Evolutionary conservation across 441 rosid species (phyloP), one percentile per base, ranked within the genome.

Genomic region (Populus hybrid): DNA sequence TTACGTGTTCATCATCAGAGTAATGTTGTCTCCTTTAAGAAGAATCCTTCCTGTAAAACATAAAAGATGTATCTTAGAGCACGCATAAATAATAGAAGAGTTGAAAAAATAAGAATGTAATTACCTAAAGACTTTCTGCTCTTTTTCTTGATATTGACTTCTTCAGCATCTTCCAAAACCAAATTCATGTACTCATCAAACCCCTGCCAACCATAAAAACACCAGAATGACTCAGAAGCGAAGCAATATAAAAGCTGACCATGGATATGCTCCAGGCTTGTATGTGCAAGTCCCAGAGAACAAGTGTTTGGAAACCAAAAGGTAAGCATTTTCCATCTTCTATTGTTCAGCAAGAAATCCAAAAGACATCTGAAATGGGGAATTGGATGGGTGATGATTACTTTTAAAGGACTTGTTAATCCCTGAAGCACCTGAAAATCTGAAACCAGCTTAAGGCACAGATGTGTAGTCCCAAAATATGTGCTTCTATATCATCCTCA

Each of bases 131-230:
- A 76, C 81, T 95, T 93, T 83, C 89, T 90, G 38, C 86, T 94
- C 81, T 94, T 91, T 74, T 94, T 94, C 90, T 95, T 92, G 82
- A 94, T 40, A 67, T 84, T 90, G 77, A 92, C 95, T 84, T 95
- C 97, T 82, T 95, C 98, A 29, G 99, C 97, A 50, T 95, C 98
- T 28, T 92, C 98, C 76, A 92, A 81, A 29, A 95, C 99, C 71
- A 95, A 82, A 78, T 92, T 95, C 99, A 95, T 95, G 85, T 93
- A 93, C 81, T 95, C 99, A 69, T 92, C 98, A 79, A 95, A 93
- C 0, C 97, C 99, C 99, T 93, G 85, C 53, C 18, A 67, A 75
- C 7, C 1, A 85, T 74, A 59, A 35, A 16, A 61, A 26, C 16
- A 28, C 69, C 50, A 74, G 11, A 24, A 50, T 20, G 14, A 68